phyloP scores from a whole-genome alignment of 208 protist genomes.

The Trichomonas gallinae region DNA sequence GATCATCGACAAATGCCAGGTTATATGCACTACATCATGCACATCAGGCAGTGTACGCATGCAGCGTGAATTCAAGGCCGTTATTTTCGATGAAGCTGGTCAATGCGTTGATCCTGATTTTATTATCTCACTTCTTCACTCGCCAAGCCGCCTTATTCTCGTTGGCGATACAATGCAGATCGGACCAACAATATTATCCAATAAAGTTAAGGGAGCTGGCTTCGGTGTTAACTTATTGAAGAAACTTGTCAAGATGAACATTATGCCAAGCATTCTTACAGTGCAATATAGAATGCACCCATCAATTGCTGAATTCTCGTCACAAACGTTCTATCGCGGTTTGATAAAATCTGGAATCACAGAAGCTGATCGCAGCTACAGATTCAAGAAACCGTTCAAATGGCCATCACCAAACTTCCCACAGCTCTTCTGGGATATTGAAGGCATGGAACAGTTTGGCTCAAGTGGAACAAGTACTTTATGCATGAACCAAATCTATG shows the following conservation, averaged over 20 bases:
- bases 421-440: background rate
- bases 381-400: background rate
- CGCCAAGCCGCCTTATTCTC: slow-evolving; percentile 62
- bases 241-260: slow-evolving; percentile 64
- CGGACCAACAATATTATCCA: slow-evolving; percentile 78
- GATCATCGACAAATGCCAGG: background rate
- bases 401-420: background rate
- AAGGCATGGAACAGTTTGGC: background rate
- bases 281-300: slow-evolving; percentile 39
- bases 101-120: slow-evolving; percentile 79
- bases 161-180: slow-evolving; percentile 87
- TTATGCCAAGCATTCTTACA: slow-evolving; percentile 45
- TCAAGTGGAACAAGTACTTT: background rate
- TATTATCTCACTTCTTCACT: slow-evolving; percentile 76
- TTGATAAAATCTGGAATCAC: background rate
- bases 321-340: slow-evolving; percentile 25
- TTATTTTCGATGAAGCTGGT: slow-evolving; percentile 89
- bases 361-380: background rate
- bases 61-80: slow-evolving; percentile 53
- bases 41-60: background rate
- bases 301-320: slow-evolving; percentile 1
- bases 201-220: slow-evolving; percentile 64
- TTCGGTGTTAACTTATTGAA: slow-evolving; percentile 80
- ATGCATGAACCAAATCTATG: background rate
- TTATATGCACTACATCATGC: background rate